Percentiles rank a stretch among this genome's conserved stretches.
These are phyloP conservation scores for Ophiocordyceps unilateralis DNA, from an alignment of 2,329 filamentous ascomycete species.

Conservation along the genomic window DNA sequence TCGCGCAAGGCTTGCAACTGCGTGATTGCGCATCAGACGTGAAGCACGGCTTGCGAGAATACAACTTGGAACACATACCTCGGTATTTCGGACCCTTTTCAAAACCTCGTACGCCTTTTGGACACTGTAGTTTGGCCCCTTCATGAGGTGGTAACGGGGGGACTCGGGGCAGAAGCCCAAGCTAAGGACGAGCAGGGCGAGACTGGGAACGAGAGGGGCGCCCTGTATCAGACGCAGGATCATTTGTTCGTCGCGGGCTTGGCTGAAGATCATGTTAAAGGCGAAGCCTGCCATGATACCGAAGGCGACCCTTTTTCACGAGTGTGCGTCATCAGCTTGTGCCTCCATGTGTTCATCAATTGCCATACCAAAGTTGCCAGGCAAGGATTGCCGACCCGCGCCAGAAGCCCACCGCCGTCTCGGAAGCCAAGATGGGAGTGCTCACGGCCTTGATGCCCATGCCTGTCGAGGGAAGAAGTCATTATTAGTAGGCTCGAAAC, in stretches of 20 bases:
- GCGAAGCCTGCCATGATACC: conserved; percentile 18
- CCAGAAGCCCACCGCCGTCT: conserved; percentile 29
- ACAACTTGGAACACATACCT: conserved; percentile 6
- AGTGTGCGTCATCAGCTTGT: neutral
- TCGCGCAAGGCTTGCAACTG: conserved; percentile 23
- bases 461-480: conserved; percentile 8
- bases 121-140: conserved; percentile 17
- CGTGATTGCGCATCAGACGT: neutral
- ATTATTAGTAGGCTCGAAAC: neutral
- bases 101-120: conserved; percentile 19
- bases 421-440: conserved; percentile 27
- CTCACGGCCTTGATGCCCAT: conserved; percentile 33
- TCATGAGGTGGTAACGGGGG: conserved; percentile 23
- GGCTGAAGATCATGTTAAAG: conserved; percentile 20
- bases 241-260: conserved; percentile 2
- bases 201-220: conserved; percentile 19
- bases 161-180: conserved; percentile 23
- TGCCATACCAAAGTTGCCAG: conserved; percentile 24
- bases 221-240: conserved; percentile 18
- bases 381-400: conserved; percentile 27
- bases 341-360: neutral
- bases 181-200: conserved; percentile 15
- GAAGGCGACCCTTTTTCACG: conserved; percentile 12
- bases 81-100: conserved; percentile 17
- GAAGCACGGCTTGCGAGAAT: neutral